Percentiles rank a stretch among this genome's conserved stretches.
These are phyloP conservation scores for Smallanthus sonchifolius DNA, from an alignment of 129 eudicot species.

Conservation along the genomic window DNA sequence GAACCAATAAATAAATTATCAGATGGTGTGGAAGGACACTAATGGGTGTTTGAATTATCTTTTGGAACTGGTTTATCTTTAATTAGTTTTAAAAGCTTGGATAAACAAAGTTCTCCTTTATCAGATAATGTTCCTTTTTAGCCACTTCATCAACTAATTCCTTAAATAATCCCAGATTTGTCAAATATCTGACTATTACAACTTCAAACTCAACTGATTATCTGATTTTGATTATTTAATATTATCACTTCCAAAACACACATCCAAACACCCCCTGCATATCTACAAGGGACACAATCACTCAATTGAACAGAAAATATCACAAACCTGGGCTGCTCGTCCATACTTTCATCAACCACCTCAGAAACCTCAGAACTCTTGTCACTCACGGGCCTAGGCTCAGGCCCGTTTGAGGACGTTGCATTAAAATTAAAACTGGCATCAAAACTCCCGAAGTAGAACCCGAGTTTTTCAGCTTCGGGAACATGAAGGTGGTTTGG, in stretches of 20 bases:
- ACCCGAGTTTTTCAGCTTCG: conserved; percentile 61
- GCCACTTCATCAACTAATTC: not conserved
- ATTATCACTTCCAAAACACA: not conserved
- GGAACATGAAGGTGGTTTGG: conserved; percentile 85
- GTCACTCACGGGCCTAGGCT: conserved; percentile 29
- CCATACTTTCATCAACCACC: conserved; percentile 36
- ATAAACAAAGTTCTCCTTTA: not conserved
- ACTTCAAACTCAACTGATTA: not conserved
- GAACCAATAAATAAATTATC: conserved; percentile 18
- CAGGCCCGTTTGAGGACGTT: conserved; percentile 25
- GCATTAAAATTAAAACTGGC: conserved; percentile 44
- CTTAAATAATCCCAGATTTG: not conserved
- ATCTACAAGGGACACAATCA: not conserved
- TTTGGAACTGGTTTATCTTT: not conserved
- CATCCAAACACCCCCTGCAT: not conserved
- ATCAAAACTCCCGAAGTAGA: conserved; percentile 81
- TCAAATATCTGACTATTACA: not conserved
- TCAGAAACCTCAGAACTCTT: conserved; percentile 39
- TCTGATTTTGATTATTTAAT: not conserved
- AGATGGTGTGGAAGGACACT: not conserved
- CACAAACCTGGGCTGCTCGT: conserved; percentile 50
- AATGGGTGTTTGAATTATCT: not conserved
- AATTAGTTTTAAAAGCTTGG: not conserved
- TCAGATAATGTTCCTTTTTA: not conserved
- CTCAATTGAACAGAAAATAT: not conserved